phyloP scores from a whole-genome alignment of 768 basidiomycete genomes.

The Lactarius indigo region DNA sequence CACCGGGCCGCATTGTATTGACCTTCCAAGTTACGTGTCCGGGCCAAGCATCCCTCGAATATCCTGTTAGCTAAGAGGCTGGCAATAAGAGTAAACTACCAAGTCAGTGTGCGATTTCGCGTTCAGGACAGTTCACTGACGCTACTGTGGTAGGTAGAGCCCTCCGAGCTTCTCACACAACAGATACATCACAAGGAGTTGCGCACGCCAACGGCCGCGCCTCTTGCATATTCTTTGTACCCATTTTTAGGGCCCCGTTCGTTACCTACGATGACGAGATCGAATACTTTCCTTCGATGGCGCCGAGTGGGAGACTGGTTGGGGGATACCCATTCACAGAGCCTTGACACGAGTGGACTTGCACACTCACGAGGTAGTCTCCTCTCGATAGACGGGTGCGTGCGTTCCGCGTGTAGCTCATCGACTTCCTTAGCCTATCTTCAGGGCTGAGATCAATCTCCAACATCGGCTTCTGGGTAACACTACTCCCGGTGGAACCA shows the following conservation, averaged over 20 bases:
- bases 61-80: slow-evolving; percentile 49
- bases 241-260: slow-evolving; percentile 55
- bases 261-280: slow-evolving; percentile 45
- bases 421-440: background rate
- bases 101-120: slow-evolving; percentile 30
- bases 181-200: slow-evolving; percentile 6
- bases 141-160: slow-evolving; percentile 18
- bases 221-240: slow-evolving; percentile 53
- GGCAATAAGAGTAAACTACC: slow-evolving; percentile 46
- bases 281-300: slow-evolving; percentile 51
- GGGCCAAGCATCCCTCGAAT: slow-evolving; percentile 43
- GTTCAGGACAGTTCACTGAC: background rate
- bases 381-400: slow-evolving; percentile 38
- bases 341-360: slow-evolving; percentile 39
- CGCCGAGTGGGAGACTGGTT: slow-evolving; percentile 65
- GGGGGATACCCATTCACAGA: slow-evolving; percentile 34
- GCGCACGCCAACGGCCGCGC: slow-evolving; percentile 10
- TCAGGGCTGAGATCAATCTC: slow-evolving; percentile 9
- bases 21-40: slow-evolving; percentile 49
- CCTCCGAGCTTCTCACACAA: slow-evolving; percentile 16
- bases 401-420: background rate
- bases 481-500: background rate
- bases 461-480: slow-evolving; percentile 8
- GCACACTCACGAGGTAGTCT: slow-evolving; percentile 34
- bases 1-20: background rate